Evolutionary conservation across 148 eudicot genomes (phyloP).

Genomic region (Arctostaphylos glauca): DNA sequence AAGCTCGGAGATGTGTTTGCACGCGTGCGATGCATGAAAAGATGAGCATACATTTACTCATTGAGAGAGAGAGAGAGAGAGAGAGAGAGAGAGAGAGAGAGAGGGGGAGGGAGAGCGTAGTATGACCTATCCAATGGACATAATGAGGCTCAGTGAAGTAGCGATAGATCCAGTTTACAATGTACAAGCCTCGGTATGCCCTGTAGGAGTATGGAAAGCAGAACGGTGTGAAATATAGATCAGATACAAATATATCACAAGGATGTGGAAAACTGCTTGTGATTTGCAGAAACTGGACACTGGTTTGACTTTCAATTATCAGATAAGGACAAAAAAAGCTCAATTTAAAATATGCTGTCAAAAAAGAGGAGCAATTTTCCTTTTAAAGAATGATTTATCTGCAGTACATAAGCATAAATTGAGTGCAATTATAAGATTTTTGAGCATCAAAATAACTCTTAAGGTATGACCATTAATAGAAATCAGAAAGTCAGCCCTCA

Average conservation of each 20-base stretch:
- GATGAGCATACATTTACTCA: not conserved
- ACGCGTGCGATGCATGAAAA: not conserved
- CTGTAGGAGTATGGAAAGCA: slow-evolving; percentile 40
- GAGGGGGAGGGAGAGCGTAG: slow-evolving; percentile 30
- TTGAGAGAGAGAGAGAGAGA: not conserved
- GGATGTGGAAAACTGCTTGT: not conserved
- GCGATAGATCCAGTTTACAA: slow-evolving; percentile 93
- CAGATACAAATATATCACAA: not conserved
- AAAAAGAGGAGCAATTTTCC: not conserved
- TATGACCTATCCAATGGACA: slow-evolving; percentile 87
- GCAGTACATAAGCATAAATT: not conserved
- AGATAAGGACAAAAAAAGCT: not conserved
- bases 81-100: slow-evolving; percentile 23
- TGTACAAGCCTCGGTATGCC: slow-evolving; percentile 84
- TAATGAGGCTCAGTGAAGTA: slow-evolving; percentile 95
- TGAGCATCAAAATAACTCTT: not conserved
- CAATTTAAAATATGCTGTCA: not conserved
- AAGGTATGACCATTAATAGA: not conserved
- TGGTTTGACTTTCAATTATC: not conserved
- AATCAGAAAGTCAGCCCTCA: not conserved
- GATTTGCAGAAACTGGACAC: not conserved
- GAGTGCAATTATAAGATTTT: not conserved
- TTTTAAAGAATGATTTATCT: not conserved
- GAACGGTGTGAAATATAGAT: not conserved
- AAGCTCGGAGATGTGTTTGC: not conserved